Percentiles rank a stretch among this genome's conserved stretches.
Conservation (phyloP, 2,329 filamentous ascomycete species). For the Clonostachys rhizophaga region DNA sequence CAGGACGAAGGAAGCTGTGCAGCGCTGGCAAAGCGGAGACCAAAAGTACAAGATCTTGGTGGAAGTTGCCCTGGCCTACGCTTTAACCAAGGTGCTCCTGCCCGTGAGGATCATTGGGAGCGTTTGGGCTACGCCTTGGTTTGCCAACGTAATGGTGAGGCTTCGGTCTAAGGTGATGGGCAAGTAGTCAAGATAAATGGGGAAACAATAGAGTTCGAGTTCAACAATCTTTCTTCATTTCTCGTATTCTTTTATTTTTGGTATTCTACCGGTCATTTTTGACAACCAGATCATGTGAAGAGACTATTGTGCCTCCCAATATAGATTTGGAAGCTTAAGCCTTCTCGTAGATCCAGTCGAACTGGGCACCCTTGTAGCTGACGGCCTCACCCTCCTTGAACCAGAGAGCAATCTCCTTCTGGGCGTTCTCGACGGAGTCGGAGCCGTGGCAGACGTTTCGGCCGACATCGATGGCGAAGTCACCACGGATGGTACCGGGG, state of each 20-base stretch:
- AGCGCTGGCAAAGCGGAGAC: conserved; percentile 31
- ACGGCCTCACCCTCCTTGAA: conserved; percentile 86
- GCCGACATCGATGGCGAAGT: conserved; percentile 76
- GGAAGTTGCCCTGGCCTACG: conserved; percentile 83
- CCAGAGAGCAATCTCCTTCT: conserved; percentile 99
- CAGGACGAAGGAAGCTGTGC: conserved; percentile 15
- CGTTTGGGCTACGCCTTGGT: conserved; percentile 89
- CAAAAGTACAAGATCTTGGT: conserved; percentile 52
- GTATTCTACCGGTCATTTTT: background rate
- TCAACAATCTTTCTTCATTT: background rate
- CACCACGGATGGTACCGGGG: conserved; percentile 97
- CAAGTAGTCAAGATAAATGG: background rate
- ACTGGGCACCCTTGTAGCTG: conserved; percentile 77
- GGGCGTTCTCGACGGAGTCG: conserved; percentile 95
- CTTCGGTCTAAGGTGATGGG: conserved; percentile 1
- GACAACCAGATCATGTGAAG: background rate
- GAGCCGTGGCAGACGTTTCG: conserved; percentile 99
- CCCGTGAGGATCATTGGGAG: conserved; percentile 73
- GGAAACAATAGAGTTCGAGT: too few species aligned
- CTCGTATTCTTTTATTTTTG: background rate
- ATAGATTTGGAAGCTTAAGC: conserved; percentile 26
- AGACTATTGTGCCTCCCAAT: too few species aligned
- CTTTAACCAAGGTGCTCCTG: conserved; percentile 80
- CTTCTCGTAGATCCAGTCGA: conserved; percentile 99
- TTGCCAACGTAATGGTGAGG: conserved; percentile 63